phyloP scores from a whole-genome alignment of 202 grass and related monocot genomes.

The Setaria viridis region DNA sequence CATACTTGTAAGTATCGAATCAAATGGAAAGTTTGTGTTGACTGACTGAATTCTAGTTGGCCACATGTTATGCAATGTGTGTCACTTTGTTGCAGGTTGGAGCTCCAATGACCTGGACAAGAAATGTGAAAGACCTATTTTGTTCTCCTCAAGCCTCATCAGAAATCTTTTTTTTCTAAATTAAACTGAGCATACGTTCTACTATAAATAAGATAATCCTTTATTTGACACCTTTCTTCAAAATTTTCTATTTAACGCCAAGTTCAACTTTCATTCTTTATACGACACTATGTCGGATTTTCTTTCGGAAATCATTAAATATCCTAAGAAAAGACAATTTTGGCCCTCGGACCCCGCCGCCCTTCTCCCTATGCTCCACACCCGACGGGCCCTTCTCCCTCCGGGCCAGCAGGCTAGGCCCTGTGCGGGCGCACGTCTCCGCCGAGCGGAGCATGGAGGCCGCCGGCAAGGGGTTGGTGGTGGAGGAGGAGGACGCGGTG shows the following conservation, averaged over 20 bases:
- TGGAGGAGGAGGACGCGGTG: constrained; percentile 3
- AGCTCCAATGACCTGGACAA: neutral
- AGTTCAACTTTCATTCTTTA: no score
- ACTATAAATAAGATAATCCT: no score
- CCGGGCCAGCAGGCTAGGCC: neutral
- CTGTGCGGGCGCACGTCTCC: constrained; percentile 32
- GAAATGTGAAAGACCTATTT: neutral
- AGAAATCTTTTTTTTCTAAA: no score
- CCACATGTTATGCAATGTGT: neutral
- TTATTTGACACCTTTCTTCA: no score
- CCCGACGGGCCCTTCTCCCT: neutral
- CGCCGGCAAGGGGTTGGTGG: neutral
- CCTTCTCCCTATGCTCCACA: no score
- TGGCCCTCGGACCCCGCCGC: no score
- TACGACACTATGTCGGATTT: no score
- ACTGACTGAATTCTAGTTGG: neutral
- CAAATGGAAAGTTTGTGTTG: neutral
- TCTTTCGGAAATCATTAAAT: no score
- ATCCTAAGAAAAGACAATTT: no score
- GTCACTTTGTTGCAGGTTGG: neutral
- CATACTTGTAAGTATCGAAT: constrained; percentile 16
- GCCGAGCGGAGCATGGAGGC: neutral
- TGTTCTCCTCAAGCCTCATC: neutral
- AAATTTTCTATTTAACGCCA: no score
- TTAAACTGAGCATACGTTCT: no score